These are phyloP conservation scores for Kuraishia capsulata DNA, from an alignment of 805 yeast species.

Conservation along the genomic window DNA sequence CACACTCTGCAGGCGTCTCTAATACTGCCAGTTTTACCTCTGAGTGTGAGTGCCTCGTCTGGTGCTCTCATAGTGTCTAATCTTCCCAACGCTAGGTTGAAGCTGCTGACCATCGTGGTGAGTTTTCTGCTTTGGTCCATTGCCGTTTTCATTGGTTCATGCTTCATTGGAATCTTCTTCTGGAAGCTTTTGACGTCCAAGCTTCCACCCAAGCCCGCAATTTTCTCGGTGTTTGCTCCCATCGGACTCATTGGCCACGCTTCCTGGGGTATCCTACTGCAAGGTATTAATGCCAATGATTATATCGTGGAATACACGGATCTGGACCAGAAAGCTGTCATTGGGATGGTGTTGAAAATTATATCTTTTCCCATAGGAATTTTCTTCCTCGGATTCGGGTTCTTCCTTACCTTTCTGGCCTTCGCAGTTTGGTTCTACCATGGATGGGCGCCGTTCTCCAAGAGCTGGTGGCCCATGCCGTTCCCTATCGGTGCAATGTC, in stretches of 20 bases:
- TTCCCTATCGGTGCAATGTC: slow-evolving; percentile 87
- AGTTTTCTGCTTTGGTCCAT: slow-evolving; percentile 58
- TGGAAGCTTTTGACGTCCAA: slow-evolving; percentile 51
- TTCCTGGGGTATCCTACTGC: slow-evolving; percentile 49
- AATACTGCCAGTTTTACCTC: slow-evolving; percentile 69
- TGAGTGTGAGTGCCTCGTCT: slow-evolving; percentile 68
- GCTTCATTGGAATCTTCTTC: slow-evolving; percentile 46
- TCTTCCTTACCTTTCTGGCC: slow-evolving; percentile 2
- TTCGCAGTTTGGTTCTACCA: neutral
- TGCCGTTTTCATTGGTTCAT: slow-evolving; percentile 53
- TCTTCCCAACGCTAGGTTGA: slow-evolving; percentile 30
- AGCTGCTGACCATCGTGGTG: slow-evolving; percentile 44
- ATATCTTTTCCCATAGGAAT: neutral
- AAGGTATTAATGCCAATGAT: slow-evolving; percentile 11
- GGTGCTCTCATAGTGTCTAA: slow-evolving; percentile 46
- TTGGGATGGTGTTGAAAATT: neutral
- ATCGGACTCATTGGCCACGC: slow-evolving; percentile 87
- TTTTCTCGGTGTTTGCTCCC: slow-evolving; percentile 68
- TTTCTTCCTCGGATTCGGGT: slow-evolving; percentile 1
- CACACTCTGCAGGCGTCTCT: slow-evolving; percentile 45
- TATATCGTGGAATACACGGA: neutral
- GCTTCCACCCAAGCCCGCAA: slow-evolving; percentile 42
- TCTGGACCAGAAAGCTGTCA: neutral
- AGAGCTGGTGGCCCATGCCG: slow-evolving; percentile 76
- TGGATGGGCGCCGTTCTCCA: slow-evolving; percentile 28